Base-by-base conservation (phyloP, 768 basidiomycete species). In the Lanmaoa rubissima region DNA sequence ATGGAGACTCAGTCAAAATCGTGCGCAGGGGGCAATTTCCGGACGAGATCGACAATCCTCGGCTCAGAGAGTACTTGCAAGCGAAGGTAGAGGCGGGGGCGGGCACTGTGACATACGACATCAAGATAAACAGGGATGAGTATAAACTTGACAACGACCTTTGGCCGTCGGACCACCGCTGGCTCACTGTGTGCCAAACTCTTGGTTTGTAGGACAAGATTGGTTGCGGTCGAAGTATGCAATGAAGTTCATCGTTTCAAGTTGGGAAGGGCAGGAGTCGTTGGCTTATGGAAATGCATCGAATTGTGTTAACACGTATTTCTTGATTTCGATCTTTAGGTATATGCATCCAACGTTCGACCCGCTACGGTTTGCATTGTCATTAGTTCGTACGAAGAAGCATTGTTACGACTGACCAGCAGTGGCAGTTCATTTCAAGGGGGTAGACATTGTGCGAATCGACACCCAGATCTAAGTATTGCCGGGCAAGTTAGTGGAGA, bases 61-160 rank as follows among this genome's bases (percentile, higher is more conserved):
- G 51, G 7, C 48, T 61, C 41, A 51, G 61, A 43, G 58, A 51
- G 14, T 60, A 59, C 28, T 43, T 52, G 53, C 65, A 60, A 48
- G 21, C n/a, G 24, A 60, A 69, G 38, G 55, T 28, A 11, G 54
- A 62, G 17, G 45, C 48, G 40, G 50, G 61, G 16, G 47, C 34
- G 6, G 57, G 46, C 4, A 60, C 53, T 16, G 40, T 49, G 51
- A 54, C 54, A 10, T 56, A 65, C 11, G 11, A 54, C n/a, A 32
- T 43, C 47, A 49, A 56, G 32, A 53, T 52, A 12, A 50, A 56
- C 31, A 52, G 57, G 16, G 64, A 72, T 31, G 57, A 54, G 6
- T 32, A 57, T 7, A 58, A 69, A 41, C 59, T 55, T 48, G 71
- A 70, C 17, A 71, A 69, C 45, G 31, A 61, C 34, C 50, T 69